phyloP scores from a whole-genome alignment of 1,139 yeast species.

The Eremothecium cymbalariae region DNA sequence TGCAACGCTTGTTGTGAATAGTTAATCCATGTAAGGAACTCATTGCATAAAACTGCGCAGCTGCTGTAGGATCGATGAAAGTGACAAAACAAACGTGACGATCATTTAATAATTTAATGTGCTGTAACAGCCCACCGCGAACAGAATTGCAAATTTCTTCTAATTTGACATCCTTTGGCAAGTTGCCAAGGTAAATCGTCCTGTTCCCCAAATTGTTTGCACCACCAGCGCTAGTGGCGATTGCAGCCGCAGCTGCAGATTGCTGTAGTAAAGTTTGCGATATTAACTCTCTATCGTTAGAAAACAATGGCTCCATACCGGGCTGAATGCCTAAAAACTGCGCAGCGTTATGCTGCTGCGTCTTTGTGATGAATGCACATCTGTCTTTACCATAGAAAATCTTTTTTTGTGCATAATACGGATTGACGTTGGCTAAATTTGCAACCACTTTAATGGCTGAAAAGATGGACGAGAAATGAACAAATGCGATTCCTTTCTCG shows the following conservation, averaged over 20 bases:
- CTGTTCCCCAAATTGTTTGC: conserved; percentile 81
- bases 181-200: conserved; percentile 81
- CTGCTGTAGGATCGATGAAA: conserved; percentile 84
- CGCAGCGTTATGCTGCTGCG: conserved; percentile 96
- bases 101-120: conserved; percentile 65
- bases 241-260: conserved; percentile 70
- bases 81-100: conserved; percentile 91
- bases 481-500: conserved; percentile 76
- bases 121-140: conserved; percentile 83
- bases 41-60: conserved; percentile 88
- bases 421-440: conserved; percentile 47
- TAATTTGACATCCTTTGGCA: conserved; percentile 75
- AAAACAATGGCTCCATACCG: conserved; percentile 75
- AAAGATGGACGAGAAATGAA: conserved; percentile 76
- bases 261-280: conserved; percentile 48
- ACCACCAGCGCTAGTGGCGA: conserved; percentile 73
- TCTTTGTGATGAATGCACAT: conserved; percentile 75
- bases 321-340: conserved; percentile 89
- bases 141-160: conserved; percentile 93
- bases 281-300: conserved; percentile 48
- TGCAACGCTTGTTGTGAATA: conserved; percentile 70
- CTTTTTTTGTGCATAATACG: conserved; percentile 53
- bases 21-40: conserved; percentile 75
- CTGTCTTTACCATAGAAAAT: conserved; percentile 85
- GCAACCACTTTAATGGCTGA: conserved; percentile 81